Evolutionary conservation across 306 rosid species (phyloP).

Genomic region (Cajanus cajan): DNA sequence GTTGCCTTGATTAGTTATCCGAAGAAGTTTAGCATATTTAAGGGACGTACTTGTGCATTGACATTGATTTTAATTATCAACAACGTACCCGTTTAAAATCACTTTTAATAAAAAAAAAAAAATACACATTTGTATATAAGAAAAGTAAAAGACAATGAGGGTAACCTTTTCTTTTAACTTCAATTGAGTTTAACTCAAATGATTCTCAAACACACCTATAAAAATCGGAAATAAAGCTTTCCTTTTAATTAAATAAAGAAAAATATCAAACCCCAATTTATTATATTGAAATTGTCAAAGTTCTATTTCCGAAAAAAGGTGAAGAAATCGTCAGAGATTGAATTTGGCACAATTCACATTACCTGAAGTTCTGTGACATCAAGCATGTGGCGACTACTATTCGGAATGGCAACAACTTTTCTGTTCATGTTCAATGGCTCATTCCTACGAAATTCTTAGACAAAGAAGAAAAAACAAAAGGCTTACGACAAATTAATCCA

Average conservation of each 20-base stretch:
- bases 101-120: no score
- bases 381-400: not conserved
- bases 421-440: conserved; percentile 14
- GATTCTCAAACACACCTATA: no score
- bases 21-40: no score
- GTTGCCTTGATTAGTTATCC: no score
- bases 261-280: not conserved
- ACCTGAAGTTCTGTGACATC: conserved; percentile 39
- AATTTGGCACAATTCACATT: not conserved
- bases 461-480: not conserved
- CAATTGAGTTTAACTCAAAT: no score
- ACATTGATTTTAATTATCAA: not conserved
- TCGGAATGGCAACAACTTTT: not conserved
- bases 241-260: not conserved
- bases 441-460: conserved; percentile 18
- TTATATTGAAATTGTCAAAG: not conserved
- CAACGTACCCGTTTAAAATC: no score
- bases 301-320: not conserved
- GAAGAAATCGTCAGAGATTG: not conserved
- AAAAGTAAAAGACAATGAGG: no score
- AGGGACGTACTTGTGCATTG: no score
- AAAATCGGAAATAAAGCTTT: no score
- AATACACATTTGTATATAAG: no score
- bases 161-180: no score
- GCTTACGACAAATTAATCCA: not conserved